Evolutionary conservation across 1,139 yeast genomes (phyloP), one percentile per base, ranked within the genome.

Genomic region (Komagataea norvegica): DNA sequence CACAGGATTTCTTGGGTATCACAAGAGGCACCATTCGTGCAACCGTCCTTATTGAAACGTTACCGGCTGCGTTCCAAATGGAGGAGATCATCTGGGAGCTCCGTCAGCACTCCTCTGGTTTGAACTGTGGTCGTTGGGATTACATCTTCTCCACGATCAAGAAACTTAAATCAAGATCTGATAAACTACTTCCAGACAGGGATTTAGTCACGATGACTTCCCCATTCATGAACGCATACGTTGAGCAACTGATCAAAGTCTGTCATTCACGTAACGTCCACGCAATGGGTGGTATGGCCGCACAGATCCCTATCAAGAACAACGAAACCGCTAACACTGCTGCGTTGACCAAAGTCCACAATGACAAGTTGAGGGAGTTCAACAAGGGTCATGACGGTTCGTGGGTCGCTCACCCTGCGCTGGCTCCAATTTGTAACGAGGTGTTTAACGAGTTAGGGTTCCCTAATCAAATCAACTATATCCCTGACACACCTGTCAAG

Each of bases 261-360:
- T 78, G 86, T 59, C 89, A 80, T 59, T 67, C 71, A 50, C 72
- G 87, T 63, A 80, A 79, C 49, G 87, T 79, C 33, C 85, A 77
- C 58, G 89, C 86, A 21, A 78, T 81, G 74, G 89, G 89, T 54
- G 89, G 89, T 51, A 81, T 81, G 89, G 88, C 88, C 51, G 88
- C 87, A n/a, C 82, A 79, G 50, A 79, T 81, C 51, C 88, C 88
- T 46, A 79, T 79, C 58, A 80, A 80, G 59, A 69, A 74, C 46
- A 86, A 80, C 53, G 68, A 68, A 33, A 73, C 62, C 36, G 76
- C 77, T 42, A 80, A 80, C 61, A 66, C 68, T 38, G 64, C 65
- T 40, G 87, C 86, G 7, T 68, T 80, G 71, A 73, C 70, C 37
- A 79, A 79, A 50, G 88, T 81, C 36, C 71, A 74, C 46, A 73